phyloP scores from a whole-genome alignment of 2,329 filamentous ascomycete species.

The Huntiella moniliformis region DNA sequence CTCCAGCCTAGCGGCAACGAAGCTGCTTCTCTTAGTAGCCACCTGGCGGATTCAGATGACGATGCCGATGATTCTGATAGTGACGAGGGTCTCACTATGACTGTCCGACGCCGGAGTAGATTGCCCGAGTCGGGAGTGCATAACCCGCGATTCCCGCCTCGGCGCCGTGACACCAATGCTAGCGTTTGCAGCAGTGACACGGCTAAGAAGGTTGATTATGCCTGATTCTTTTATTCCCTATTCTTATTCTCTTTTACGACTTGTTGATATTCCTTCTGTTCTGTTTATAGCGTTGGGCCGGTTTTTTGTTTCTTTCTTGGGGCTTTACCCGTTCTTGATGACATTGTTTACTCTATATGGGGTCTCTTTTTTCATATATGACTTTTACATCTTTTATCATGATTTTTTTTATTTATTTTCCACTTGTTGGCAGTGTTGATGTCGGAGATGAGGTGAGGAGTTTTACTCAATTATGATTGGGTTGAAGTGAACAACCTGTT shows the following conservation, averaged over 20 bases:
- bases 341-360: too few species aligned
- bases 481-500: background rate
- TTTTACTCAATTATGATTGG: too few species aligned
- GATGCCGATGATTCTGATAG: slow-evolving; percentile 12
- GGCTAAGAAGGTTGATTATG: slow-evolving; percentile 11
- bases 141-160: slow-evolving; percentile 6
- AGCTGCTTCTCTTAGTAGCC: background rate
- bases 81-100: slow-evolving; percentile 13
- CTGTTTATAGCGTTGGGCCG: background rate
- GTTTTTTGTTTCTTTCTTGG: background rate
- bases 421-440: too few species aligned
- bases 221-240: background rate
- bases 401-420: too few species aligned
- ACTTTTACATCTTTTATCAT: too few species aligned
- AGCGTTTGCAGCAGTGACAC: slow-evolving; percentile 12
- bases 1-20: background rate
- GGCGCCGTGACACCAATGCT: slow-evolving; percentile 11
- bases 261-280: background rate
- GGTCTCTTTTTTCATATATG: too few species aligned
- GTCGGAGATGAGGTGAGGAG: too few species aligned
- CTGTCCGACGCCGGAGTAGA: slow-evolving; percentile 9
- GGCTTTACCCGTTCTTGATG: too few species aligned
- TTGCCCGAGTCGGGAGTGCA: slow-evolving; percentile 3
- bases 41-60: slow-evolving; percentile 2
- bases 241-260: background rate